These are phyloP conservation scores for Vicia faba DNA, from an alignment of 306 rosid genomes.

Conservation along the genomic window DNA sequence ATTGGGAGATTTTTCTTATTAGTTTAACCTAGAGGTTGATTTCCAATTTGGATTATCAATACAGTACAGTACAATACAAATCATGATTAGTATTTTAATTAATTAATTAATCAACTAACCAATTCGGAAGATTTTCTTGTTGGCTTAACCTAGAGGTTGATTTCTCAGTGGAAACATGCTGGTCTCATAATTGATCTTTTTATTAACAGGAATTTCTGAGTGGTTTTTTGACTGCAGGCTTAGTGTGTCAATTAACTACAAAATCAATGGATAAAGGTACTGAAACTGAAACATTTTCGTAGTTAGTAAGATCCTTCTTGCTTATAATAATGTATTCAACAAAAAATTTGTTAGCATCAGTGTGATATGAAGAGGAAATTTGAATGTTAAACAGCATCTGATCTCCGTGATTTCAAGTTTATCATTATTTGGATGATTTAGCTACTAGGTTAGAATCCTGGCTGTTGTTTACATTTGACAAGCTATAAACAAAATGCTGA, in stretches of 20 bases:
- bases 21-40: neutral
- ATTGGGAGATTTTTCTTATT: constrained; percentile 5
- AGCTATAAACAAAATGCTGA: constrained; percentile 22
- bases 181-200: constrained; percentile 33
- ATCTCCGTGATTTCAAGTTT: constrained; percentile 17
- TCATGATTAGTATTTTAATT: too few species aligned
- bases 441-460: neutral
- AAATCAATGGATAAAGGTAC: constrained; percentile 72
- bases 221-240: constrained; percentile 37
- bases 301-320: constrained; percentile 13
- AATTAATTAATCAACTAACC: neutral
- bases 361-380: too few species aligned
- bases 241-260: constrained; percentile 22
- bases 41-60: neutral
- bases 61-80: constrained; percentile 17
- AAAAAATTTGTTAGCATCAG: too few species aligned
- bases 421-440: constrained; percentile 30
- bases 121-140: constrained; percentile 4
- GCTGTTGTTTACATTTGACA: neutral
- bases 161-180: constrained; percentile 24
- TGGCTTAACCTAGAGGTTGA: neutral
- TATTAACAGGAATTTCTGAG: constrained; percentile 49
- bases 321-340: neutral
- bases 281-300: constrained; percentile 21
- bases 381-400: too few species aligned